phyloP scores from a whole-genome alignment of 768 basidiomycete genomes.

The Lanmaoa pseudosensibilis region DNA sequence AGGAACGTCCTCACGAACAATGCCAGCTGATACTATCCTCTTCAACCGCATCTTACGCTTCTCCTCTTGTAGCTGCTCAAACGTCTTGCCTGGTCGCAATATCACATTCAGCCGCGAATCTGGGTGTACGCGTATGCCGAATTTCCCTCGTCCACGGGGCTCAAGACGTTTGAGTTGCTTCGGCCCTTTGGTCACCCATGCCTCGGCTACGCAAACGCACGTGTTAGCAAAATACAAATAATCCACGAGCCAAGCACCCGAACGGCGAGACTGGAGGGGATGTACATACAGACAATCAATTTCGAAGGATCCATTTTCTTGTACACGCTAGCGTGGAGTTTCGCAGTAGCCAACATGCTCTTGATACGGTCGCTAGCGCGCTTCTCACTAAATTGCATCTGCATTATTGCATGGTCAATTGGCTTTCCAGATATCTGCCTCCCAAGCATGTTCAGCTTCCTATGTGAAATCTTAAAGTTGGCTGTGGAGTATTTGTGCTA shows the following conservation, averaged over 20 bases:
- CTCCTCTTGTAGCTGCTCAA: conserved; percentile 62
- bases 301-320: conserved; percentile 71
- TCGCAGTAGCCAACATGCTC: conserved; percentile 84
- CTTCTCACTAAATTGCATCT: conserved; percentile 97
- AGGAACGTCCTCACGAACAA: conserved; percentile 77
- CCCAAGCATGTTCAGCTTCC: conserved; percentile 88
- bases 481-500: conserved; percentile 94
- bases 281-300: conserved; percentile 76
- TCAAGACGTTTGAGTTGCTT: conserved; percentile 66
- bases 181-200: conserved; percentile 90
- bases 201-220: conserved; percentile 58
- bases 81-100: conserved; percentile 78
- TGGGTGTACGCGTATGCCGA: conserved; percentile 74
- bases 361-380: conserved; percentile 81
- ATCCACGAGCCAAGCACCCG: not conserved
- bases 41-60: conserved; percentile 67
- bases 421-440: conserved; percentile 88
- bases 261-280: not conserved
- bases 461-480: conserved; percentile 89
- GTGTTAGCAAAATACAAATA: conserved; percentile 1
- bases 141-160: conserved; percentile 79
- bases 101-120: conserved; percentile 74
- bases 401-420: conserved; percentile 92
- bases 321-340: conserved; percentile 77
- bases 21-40: conserved; percentile 76